phyloP scores from a whole-genome alignment of 1,284 basidiomycete species.

The Fistulina hepatica region DNA sequence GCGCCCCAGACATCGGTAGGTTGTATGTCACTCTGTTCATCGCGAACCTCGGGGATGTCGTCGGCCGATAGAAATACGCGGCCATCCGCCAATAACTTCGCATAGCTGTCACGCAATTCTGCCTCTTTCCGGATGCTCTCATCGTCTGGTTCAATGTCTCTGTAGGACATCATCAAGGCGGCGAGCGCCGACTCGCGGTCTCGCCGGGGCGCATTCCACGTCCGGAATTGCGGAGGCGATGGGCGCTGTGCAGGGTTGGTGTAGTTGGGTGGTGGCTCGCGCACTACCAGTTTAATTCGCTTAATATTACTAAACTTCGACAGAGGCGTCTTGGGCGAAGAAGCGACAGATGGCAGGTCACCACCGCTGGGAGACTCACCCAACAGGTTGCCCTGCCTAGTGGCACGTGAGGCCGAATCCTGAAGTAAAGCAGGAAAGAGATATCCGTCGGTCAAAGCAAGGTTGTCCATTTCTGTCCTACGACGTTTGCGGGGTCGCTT shows the following conservation, averaged over 20 bases:
- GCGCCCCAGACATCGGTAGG: too few relatives aligned
- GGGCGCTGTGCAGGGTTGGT: constrained; percentile 63
- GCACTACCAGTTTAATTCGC: constrained; percentile 61
- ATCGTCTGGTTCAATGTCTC: constrained; percentile 34
- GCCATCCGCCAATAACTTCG: constrained; percentile 27
- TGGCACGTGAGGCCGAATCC: neutral
- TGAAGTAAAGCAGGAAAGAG: neutral
- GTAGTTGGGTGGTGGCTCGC: constrained; percentile 44
- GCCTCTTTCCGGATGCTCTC: constrained; percentile 40
- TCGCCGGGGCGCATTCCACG: too few relatives aligned
- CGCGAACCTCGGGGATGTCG: too few relatives aligned
- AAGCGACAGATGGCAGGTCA: neutral
- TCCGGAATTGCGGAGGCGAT: constrained; percentile 32
- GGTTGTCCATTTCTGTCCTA: neutral
- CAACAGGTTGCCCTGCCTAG: too few relatives aligned
- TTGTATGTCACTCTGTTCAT: too few relatives aligned
- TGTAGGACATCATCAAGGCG: constrained; percentile 47
- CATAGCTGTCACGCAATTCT: constrained; percentile 40
- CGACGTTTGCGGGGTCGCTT: neutral
- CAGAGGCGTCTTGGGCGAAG: neutral
- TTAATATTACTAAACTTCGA: constrained; percentile 26
- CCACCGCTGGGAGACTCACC: too few relatives aligned
- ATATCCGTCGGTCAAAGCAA: neutral
- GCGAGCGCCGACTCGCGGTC: too few relatives aligned
- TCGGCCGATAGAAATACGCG: neutral